Evolutionary conservation across 148 eudicot species (phyloP).

Genomic region (Rhododendron kiyosumense): DNA sequence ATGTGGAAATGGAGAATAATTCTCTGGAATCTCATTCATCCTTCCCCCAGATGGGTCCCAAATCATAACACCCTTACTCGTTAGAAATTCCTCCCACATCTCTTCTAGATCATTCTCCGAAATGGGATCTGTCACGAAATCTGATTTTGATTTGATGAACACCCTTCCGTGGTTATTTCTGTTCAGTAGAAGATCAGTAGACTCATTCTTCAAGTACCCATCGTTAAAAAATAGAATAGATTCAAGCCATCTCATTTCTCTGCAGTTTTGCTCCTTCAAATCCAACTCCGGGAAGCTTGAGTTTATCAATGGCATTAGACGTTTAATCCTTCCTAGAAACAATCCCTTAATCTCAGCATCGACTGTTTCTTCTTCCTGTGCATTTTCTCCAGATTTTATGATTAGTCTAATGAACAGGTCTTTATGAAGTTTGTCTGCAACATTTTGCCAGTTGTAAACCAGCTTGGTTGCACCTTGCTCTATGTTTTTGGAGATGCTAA

Average conservation of each 20-base stretch:
- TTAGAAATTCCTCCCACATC: background rate
- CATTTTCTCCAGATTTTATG: background rate
- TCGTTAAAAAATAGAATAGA: background rate
- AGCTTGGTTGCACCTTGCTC: conserved; percentile 4
- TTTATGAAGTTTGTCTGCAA: background rate
- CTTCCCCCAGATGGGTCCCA: background rate
- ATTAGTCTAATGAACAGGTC: background rate
- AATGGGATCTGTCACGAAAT: background rate
- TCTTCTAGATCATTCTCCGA: background rate
- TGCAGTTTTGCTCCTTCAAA: background rate
- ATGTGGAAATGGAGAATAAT: background rate
- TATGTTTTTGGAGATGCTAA: background rate
- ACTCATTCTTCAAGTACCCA: background rate
- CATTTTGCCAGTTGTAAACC: background rate
- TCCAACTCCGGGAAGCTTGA: conserved; percentile 1
- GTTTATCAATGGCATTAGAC: background rate
- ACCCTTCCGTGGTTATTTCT: background rate
- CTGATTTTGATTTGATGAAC: background rate
- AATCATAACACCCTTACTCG: background rate
- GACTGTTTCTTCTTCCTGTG: background rate
- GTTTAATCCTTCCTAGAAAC: background rate
- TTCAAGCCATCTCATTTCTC: background rate
- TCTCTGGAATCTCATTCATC: conserved; percentile 1
- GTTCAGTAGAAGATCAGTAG: background rate
- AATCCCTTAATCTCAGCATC: background rate